Percentiles rank a stretch among this genome's conserved stretches.
These are phyloP conservation scores for Fagopyrum homotropicum DNA, from an alignment of 148 eudicot species.

Conservation along the genomic window DNA sequence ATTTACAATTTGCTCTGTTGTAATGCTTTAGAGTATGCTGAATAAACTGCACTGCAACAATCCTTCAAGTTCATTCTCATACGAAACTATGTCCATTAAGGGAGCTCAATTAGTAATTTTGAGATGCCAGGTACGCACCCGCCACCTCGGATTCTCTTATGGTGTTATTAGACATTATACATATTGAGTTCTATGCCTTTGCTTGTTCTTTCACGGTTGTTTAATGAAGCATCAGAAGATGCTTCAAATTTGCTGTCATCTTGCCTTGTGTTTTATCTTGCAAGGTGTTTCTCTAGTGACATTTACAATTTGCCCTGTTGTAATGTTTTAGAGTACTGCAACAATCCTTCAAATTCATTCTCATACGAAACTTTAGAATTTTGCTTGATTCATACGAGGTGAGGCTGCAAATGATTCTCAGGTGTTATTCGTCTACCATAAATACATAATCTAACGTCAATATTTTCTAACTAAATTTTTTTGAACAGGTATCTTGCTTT, in stretches of 20 bases:
- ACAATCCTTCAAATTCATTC: background rate
- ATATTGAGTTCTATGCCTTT: background rate
- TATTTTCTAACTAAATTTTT: no score
- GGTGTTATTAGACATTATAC: background rate
- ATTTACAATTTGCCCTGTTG: background rate
- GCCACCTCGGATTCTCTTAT: background rate
- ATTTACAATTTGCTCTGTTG: background rate
- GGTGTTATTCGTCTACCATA: no score
- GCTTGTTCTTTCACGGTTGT: background rate
- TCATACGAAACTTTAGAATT: no score
- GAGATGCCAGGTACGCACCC: background rate
- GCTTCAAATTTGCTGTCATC: background rate
- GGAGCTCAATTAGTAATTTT: conserved; percentile 32
- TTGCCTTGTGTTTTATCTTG: background rate
- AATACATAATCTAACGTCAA: no score
- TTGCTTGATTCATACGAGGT: no score
- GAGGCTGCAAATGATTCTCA: no score
- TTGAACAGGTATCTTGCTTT: no score
- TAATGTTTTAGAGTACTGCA: background rate
- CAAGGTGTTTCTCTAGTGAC: background rate
- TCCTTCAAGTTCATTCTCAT: background rate
- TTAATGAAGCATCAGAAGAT: background rate
- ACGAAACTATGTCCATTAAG: conserved; percentile 22
- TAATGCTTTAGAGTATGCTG: background rate
- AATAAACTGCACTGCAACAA: no score